Base-by-base conservation (phyloP, 257 asterid species). In the Pogostemon cablin region DNA sequence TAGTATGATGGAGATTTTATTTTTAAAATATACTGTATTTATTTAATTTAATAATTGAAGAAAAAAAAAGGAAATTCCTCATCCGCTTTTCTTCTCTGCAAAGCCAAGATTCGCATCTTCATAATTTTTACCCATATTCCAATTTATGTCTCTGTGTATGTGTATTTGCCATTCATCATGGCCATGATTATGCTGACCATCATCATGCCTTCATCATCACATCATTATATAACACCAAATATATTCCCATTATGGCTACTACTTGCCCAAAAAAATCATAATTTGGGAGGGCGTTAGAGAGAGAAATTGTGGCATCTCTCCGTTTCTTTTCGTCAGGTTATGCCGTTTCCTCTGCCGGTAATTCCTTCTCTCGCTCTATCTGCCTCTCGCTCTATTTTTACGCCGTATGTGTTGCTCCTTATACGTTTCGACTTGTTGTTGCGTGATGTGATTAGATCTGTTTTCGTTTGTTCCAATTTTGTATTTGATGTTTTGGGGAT, bases 331-430 rank as follows among this genome's bases (percentile, higher is more conserved):
- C 85, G 75, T 37, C 63, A 69, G 86, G 78, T 79, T 85, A 78
- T 85, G 84, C 84, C 83, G 77, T 85, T 83, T 79, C 58, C 75
- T 65, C 83, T 49, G 11, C 83, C 80, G 88, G 90, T 85, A 74
- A 71, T 20, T 4, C 54, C 38, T 0, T 11, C 25, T 46, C 20
- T 55, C 61, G 11, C 34, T 56, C 12, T 65, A 6, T 7, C 15
- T 47, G 7, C 62, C 1, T 20, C 3, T 61, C 12, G 7, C 5
- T 67, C 2, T 67, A 5, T 50, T 1, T 9, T 32, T 10, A 2
- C 32, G 9, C 39, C 32, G 15, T 50, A 46, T 43, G 9, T 17
- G 32, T 55, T 68, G 0, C 4, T 37, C 17, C 4, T 7, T 20
- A 20, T 60, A 25, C 34, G 8, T 61, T 35, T 68, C 5, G 6